Conservation (phyloP, 495 filamentous ascomycete species). For the Penicillium steckii region DNA sequence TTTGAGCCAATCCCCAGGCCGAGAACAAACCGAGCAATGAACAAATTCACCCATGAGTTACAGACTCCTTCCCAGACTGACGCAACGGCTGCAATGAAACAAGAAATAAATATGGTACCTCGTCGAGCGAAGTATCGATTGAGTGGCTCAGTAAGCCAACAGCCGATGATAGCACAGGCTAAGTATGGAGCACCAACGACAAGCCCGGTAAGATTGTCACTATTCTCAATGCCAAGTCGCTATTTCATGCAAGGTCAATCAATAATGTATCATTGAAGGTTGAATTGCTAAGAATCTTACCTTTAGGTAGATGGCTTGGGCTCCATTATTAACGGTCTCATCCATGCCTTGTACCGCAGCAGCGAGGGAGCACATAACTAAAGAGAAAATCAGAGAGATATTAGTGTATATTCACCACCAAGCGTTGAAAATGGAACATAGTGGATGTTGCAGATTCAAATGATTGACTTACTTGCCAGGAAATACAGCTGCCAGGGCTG, state of each 20-base stretch:
- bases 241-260: constrained; percentile 5
- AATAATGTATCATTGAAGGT: background rate
- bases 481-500: constrained; percentile 57
- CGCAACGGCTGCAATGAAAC: constrained; percentile 44
- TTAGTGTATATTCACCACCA: constrained; percentile 3
- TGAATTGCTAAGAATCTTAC: constrained; percentile 9
- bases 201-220: constrained; percentile 40
- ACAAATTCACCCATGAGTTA: constrained; percentile 52
- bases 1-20: constrained; percentile 63
- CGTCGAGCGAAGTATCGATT: constrained; percentile 56
- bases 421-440: background rate
- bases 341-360: constrained; percentile 66
- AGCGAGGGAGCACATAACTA: constrained; percentile 45
- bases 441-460: background rate
- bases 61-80: constrained; percentile 50
- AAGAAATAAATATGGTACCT: constrained; percentile 58
- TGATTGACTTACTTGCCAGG: constrained; percentile 42
- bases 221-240: constrained; percentile 33
- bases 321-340: constrained; percentile 79
- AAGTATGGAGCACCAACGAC: constrained; percentile 49
- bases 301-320: constrained; percentile 63
- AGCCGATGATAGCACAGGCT: constrained; percentile 44
- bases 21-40: constrained; percentile 57
- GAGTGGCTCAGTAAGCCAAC: constrained; percentile 56
- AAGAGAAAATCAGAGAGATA: background rate